Evolutionary conservation across 257 asterid genomes (phyloP), one percentile per base, ranked within the genome.

Genomic region (Phtheirospermum japonicum): DNA sequence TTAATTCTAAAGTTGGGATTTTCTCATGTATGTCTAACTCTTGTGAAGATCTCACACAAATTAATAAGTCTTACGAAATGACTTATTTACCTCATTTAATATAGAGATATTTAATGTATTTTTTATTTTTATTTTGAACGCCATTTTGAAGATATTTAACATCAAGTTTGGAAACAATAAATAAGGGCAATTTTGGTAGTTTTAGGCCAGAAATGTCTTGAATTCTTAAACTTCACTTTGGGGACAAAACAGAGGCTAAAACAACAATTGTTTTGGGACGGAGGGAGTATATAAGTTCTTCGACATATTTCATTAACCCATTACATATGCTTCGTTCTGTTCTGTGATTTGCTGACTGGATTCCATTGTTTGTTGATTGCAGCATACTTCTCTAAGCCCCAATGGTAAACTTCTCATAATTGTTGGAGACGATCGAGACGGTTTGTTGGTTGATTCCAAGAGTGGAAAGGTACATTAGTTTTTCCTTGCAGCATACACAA

Each of bases 311-410:
- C 10, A 60, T 23, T 14, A 43, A 30, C 31, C 57, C 54, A n/a
- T 20, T 42, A 9, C 32, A 42, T 40, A 40, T 20, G 11, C 63
- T 48, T 48, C 2, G 37, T 37, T 62, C 36, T 52, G 40, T 63
- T 33, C 31, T 51, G 10, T 9, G 39, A 31, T 54, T 31, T n/a
- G n/a, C 37, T 58, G 48, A 59, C 54, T 51, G 37, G 26, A 61
- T 58, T 60, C 28, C 43, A 33, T 66, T 53, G 23, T 75, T 14
- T 50, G 23, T 23, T 52, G 61, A 46, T 52, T 75, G 77, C 87
- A 91, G 98, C 98, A 91, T 77, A 80, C 97, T 14, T 80, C 98
- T 34, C 82, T 86, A 36, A 83, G 95, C 65, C 95, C 98, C 28
- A 86, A 89, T 72, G 93, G 95, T 19, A 84, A 77, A 69, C 85